A percentile compares a stretch with the other conserved stretches of the same genome.
Conservation (phyloP, 176 grass and related monocot genomes). For the Poa annua region DNA sequence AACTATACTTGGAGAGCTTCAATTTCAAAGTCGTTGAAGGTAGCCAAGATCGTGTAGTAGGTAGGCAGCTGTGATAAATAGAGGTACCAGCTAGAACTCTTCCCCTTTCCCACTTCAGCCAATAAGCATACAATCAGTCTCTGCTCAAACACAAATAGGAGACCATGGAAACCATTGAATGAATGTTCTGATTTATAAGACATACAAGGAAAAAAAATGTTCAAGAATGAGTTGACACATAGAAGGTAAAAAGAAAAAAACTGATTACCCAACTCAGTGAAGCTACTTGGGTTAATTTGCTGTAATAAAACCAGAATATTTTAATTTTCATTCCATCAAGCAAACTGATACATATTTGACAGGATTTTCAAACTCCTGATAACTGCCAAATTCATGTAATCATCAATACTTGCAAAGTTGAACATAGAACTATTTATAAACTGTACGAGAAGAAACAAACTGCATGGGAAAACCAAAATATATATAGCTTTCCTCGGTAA, state of each 20-base stretch:
- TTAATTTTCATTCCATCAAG: slow-evolving; percentile 17
- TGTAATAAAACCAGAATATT: not conserved
- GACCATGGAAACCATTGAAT: slow-evolving; percentile 24
- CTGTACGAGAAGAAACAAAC: not conserved
- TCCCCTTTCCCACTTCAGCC: slow-evolving; percentile 79
- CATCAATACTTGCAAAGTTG: slow-evolving; percentile 2
- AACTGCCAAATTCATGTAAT: not conserved
- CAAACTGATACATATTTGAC: not conserved
- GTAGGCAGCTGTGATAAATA: slow-evolving; percentile 81
- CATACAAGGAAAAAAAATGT: not conserved
- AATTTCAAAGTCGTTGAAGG: slow-evolving; percentile 70
- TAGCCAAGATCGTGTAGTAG: slow-evolving; percentile 73
- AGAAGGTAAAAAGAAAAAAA: slow-evolving; percentile 6
- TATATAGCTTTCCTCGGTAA: not conserved
- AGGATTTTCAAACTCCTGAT: not conserved
- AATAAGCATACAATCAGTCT: slow-evolving; percentile 75
- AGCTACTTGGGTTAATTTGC: not conserved
- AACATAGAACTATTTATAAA: not conserved
- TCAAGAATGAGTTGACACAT: slow-evolving; percentile 6
- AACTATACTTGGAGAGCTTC: slow-evolving; percentile 86
- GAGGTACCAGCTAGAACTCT: slow-evolving; percentile 72
- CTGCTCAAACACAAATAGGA: slow-evolving; percentile 48
- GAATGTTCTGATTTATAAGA: slow-evolving; percentile 12
- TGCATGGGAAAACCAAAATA: not conserved
- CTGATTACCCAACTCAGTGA: not conserved